These are phyloP conservation scores for Russula abietina DNA, from an alignment of 768 basidiomycete genomes.

Conservation along the genomic window DNA sequence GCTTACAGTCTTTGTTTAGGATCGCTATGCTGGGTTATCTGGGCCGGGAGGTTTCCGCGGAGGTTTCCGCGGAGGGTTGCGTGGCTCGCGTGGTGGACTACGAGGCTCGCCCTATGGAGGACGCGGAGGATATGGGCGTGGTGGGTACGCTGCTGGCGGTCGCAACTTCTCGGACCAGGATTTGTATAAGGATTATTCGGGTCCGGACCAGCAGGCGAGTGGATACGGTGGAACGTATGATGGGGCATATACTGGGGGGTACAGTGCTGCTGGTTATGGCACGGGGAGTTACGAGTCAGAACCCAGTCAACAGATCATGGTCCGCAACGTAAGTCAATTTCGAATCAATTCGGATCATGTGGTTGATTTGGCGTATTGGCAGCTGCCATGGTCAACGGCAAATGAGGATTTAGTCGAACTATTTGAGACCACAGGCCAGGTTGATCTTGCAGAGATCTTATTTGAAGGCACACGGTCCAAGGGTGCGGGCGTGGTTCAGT, in stretches of 20 bases:
- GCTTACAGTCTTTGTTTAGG: conserved; percentile 37
- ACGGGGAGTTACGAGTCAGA: conserved; percentile 52
- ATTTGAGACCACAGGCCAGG: too few relatives aligned
- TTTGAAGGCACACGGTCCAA: conserved; percentile 54
- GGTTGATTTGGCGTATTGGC: not conserved
- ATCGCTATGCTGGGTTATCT: conserved; percentile 82
- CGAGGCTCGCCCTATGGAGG: conserved; percentile 50
- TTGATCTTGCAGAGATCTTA: conserved; percentile 42
- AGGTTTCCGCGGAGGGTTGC: conserved; percentile 39
- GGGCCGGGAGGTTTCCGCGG: conserved; percentile 57
- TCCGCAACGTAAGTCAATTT: conserved; percentile 77
- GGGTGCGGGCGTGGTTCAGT: conserved; percentile 94
- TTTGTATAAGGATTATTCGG: conserved; percentile 88
- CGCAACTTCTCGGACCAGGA: conserved; percentile 84
- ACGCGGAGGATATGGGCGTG: conserved; percentile 52
- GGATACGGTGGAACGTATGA: conserved; percentile 35
- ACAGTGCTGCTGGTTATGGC: conserved; percentile 9
- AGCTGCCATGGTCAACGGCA: conserved; percentile 98
- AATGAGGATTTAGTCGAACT: conserved; percentile 56
- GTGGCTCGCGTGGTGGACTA: conserved; percentile 43
- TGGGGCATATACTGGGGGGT: conserved; percentile 32
- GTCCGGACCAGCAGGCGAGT: conserved; percentile 63
- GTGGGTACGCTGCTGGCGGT: conserved; percentile 39
- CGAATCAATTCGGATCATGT: not conserved
- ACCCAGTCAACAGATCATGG: conserved; percentile 96